Evolutionary conservation across 208 protist species (phyloP).

Genomic region (Trypanosoma grayi): DNA sequence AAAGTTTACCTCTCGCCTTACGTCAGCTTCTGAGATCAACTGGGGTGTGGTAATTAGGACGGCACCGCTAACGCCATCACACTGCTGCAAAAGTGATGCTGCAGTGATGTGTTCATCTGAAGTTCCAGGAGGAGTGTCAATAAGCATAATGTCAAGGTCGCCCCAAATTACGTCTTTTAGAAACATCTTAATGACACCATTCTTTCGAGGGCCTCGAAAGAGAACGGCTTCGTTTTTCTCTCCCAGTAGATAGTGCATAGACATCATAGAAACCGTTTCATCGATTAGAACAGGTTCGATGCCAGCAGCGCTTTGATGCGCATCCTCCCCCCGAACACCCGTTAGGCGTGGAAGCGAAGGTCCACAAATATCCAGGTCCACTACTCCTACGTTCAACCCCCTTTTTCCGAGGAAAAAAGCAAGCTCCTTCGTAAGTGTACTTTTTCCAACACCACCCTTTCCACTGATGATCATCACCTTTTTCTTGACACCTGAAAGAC

Average conservation of each 20-base stretch:
- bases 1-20: constrained; percentile 98
- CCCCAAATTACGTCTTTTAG: constrained; percentile 98
- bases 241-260: constrained; percentile 97
- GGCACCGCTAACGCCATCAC: constrained; percentile 81
- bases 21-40: constrained; percentile 97
- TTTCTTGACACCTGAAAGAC: constrained; percentile 72
- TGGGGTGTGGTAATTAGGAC: constrained; percentile 98
- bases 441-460: constrained; percentile 96
- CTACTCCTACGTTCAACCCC: constrained; percentile 95
- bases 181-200: constrained; percentile 98
- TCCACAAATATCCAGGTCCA: constrained; percentile 99
- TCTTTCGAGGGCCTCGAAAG: constrained; percentile 98
- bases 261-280: constrained; percentile 97
- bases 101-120: constrained; percentile 99
- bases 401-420: constrained; percentile 72
- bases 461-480: constrained; percentile 91
- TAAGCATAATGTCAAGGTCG: constrained; percentile 97
- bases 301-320: constrained; percentile 89
- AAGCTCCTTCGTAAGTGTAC: constrained; percentile 91
- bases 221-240: constrained; percentile 98
- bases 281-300: constrained; percentile 96
- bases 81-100: constrained; percentile 89
- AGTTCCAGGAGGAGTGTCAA: constrained; percentile 99
- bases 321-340: constrained; percentile 85
- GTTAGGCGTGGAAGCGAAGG: constrained; percentile 91